These are phyloP conservation scores for Nitzschia sp. DNA, from an alignment of 108 stramenopile species.

Conservation along the genomic window DNA sequence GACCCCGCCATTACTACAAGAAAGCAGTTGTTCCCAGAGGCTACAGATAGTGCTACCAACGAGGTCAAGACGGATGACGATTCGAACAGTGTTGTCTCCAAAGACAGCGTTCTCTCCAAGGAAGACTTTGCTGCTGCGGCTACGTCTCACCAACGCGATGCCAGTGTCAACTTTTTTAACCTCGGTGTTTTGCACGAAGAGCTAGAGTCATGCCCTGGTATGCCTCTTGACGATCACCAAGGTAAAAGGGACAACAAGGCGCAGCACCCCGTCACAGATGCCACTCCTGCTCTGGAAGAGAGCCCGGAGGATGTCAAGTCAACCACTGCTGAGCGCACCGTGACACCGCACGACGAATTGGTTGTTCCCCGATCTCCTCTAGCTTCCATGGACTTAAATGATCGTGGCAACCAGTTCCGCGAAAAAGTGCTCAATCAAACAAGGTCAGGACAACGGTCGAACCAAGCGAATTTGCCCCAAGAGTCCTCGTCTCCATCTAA, in stretches of 20 bases:
- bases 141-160: conserved; percentile 6
- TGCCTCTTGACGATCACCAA: background rate
- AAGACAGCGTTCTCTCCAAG: conserved; percentile 9
- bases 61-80: background rate
- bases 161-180: conserved; percentile 5
- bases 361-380: conserved; percentile 22
- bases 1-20: conserved; percentile 54
- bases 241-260: background rate
- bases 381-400: conserved; percentile 24
- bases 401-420: conserved; percentile 32
- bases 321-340: conserved; percentile 3
- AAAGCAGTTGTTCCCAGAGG: conserved; percentile 17
- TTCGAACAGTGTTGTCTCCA: background rate
- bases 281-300: background rate
- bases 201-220: background rate
- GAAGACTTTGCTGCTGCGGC: conserved; percentile 19
- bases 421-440: conserved; percentile 18
- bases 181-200: background rate
- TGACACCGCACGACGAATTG: conserved; percentile 10
- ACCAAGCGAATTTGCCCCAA: background rate
- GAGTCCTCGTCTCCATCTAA: background rate
- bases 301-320: background rate
- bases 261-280: background rate
- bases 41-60: conserved; percentile 4
- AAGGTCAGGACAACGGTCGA: background rate